Evolutionary conservation across 345 rosid species (phyloP).

Genomic region (Eutrema japonicum): DNA sequence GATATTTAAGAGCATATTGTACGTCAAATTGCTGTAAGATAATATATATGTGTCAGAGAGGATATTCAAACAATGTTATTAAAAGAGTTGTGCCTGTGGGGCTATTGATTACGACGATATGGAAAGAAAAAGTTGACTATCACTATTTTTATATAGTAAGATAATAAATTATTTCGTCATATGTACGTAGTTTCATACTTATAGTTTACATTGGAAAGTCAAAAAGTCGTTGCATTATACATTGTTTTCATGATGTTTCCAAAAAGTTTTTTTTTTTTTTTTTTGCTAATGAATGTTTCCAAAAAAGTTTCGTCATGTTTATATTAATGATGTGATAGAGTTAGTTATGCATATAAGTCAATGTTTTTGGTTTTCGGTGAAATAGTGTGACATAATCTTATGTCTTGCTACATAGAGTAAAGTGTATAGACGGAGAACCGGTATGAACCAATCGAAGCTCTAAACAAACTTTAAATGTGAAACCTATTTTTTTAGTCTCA

Average conservation of each 20-base stretch:
- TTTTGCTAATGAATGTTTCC: no score
- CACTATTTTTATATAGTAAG: not conserved
- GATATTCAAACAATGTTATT: conserved; percentile 30
- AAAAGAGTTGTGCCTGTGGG: conserved; percentile 15
- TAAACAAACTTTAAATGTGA: not conserved
- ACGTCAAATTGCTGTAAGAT: conserved; percentile 36
- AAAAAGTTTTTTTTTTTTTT: no score
- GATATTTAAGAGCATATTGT: conserved; percentile 12
- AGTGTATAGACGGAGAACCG: not conserved
- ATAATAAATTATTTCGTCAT: not conserved
- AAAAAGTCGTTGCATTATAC: conserved; percentile 15
- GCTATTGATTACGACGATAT: conserved; percentile 35
- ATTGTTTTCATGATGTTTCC: conserved; percentile 29
- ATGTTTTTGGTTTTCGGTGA: no score
- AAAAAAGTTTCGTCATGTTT: conserved; percentile 5
- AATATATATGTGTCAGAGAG: conserved; percentile 22
- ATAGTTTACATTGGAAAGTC: conserved; percentile 34
- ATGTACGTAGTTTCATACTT: conserved; percentile 23
- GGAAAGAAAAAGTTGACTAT: conserved; percentile 34
- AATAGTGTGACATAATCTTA: not conserved
- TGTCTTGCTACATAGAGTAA: not conserved
- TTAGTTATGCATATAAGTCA: no score
- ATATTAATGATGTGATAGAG: not conserved
- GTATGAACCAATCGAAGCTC: not conserved
- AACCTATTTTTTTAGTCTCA: no score